Base-by-base conservation (phyloP, 2,329 filamentous ascomycete species). In the Aspergillus sp. region DNA sequence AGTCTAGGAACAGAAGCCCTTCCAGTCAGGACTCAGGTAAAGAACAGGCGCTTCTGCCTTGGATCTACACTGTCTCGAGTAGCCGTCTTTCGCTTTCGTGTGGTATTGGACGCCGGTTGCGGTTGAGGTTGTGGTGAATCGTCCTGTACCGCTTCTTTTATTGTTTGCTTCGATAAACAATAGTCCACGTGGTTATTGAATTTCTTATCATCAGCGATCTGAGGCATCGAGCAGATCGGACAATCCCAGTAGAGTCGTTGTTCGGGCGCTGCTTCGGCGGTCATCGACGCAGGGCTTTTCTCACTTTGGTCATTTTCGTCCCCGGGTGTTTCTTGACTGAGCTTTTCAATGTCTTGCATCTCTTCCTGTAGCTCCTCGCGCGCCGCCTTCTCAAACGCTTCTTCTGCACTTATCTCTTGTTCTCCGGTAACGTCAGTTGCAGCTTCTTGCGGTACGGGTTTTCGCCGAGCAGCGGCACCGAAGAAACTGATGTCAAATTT, bases 121-220 rank as follows among this genome's bases (percentile, higher is more conserved):
- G 45, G 48, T 18, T 45, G 58, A 44, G 43, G 58, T 62, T 61
- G 68, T 56, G 26, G 69, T 50, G 48, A 68, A 69, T 59, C 80
- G 74, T 55, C 81, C 56, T 90, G 87, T 1, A 95, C 87, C 0
- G 86, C 89, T 66, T 97, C 91, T 45, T 88, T 88, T 66, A 99
- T 98, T 0, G 91, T 90, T 68, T 90, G 86, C 55, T 88, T 83
- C 0, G 93, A 97, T 1, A 99, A 82, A 71, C 95, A 99, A 8
- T 89, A 83, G 71, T 99, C 95, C 51, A 99, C 92, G 68, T 99
- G 95, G 56, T 89, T 85, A 64, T 99, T 99, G 75, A 98, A 96
- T 0, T 77, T 78, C 45, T 81, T 82, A 70, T 97, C 91, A 49
- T 93, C 83, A 0, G 91, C 84, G 0, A 79, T 68, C 68, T 97